phyloP scores from a whole-genome alignment of 2,329 filamentous ascomycete species.

The Dothideomycetes sp. region DNA sequence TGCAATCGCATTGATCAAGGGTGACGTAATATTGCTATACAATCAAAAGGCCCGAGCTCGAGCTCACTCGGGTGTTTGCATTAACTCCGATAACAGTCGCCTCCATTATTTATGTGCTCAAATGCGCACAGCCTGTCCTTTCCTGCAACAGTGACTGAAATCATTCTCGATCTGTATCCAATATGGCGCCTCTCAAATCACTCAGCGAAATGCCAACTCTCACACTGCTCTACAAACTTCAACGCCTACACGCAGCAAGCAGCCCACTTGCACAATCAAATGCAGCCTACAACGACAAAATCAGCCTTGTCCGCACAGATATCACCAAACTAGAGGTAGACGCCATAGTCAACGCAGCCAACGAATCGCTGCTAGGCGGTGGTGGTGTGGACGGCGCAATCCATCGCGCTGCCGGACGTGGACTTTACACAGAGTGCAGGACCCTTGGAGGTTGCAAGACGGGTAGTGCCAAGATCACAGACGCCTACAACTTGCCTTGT shows the following conservation, averaged over 20 bases:
- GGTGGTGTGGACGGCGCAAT: constrained; percentile 76
- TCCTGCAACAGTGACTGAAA: neutral
- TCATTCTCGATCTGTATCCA: neutral
- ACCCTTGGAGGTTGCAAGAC: constrained; percentile 62
- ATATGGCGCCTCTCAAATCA: constrained; percentile 20
- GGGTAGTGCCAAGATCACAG: constrained; percentile 73
- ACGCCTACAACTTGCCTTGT: constrained; percentile 64
- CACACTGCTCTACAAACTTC: constrained; percentile 52
- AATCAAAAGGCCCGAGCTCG: no score
- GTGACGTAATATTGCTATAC: no score
- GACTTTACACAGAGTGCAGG: constrained; percentile 60
- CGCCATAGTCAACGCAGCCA: constrained; percentile 90
- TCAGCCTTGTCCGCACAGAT: constrained; percentile 62
- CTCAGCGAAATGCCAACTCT: constrained; percentile 52
- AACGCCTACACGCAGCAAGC: constrained; percentile 30
- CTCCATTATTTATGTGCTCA: constrained; percentile 4
- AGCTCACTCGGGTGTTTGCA: no score
- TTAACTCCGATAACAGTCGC: no score
- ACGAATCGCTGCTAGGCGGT: constrained; percentile 65
- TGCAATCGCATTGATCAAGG: no score
- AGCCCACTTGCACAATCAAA: constrained; percentile 29
- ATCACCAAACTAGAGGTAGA: constrained; percentile 72
- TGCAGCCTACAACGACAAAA: constrained; percentile 51
- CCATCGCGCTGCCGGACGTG: constrained; percentile 65
- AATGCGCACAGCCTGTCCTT: neutral